These are phyloP conservation scores for Magnolia changhungtana DNA, from an alignment of 164 flowering plant genomes.

Conservation along the genomic window DNA sequence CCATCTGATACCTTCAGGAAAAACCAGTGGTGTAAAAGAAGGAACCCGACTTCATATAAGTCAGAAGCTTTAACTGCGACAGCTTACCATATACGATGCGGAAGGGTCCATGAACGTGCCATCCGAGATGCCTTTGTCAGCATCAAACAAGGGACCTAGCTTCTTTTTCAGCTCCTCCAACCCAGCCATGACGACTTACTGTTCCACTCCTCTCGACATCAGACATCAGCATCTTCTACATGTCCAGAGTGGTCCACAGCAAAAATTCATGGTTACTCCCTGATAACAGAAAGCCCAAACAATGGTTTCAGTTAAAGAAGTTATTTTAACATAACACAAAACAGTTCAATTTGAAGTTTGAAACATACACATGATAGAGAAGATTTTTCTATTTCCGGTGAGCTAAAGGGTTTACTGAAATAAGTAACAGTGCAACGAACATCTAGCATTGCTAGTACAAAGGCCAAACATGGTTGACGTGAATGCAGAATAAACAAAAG, in stretches of 20 bases:
- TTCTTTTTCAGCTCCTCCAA: constrained; percentile 87
- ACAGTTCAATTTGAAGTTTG: not conserved
- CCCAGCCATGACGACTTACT: constrained; percentile 61
- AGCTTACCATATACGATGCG: constrained; percentile 70
- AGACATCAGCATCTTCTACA: not conserved
- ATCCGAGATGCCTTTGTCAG: constrained; percentile 75
- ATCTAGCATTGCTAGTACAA: no score
- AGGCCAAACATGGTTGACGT: no score
- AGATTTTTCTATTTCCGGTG: no score
- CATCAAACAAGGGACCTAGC: constrained; percentile 88
- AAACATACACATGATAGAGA: constrained; percentile 2
- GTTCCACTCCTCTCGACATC: not conserved
- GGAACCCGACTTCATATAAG: not conserved
- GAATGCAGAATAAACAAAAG: no score
- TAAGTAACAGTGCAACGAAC: no score
- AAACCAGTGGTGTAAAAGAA: constrained; percentile 1
- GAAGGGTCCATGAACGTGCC: constrained; percentile 55
- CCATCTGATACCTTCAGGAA: constrained; percentile 76
- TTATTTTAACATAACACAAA: not conserved
- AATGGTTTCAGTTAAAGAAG: not conserved
- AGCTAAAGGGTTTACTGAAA: no score
- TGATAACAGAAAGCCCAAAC: not conserved
- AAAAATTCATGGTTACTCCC: not conserved
- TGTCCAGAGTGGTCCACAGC: not conserved
- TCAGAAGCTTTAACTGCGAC: not conserved